Base-by-base conservation (phyloP, 257 asterid genomes). In the Gentiana dahurica region DNA sequence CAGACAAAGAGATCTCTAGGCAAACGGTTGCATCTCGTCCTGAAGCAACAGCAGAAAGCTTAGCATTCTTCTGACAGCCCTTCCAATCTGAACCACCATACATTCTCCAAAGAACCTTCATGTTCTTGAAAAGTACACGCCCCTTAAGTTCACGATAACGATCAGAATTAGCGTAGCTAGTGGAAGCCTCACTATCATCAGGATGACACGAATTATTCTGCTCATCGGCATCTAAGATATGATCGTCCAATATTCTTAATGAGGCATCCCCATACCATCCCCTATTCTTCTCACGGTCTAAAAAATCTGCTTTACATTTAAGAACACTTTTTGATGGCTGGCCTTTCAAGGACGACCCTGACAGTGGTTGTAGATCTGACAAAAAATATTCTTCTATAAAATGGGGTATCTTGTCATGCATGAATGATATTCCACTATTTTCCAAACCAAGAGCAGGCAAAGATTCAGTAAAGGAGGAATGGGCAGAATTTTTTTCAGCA, bases 51-150 rank as follows among this genome's bases (percentile, higher is more conserved):
- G 71, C 61, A 55, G 78, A 74, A 62, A 73, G 65, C 57, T 67
- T 82, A 60, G 67, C 65, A 52, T 71, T 64, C 66, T 58, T 78
- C 66, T 67, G 77, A 70, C 50, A 61, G 69, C 71, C 78, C 55
- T 73, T 64, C 99, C 97, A 92, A 67, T 85, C 95, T 59, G 87
- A 83, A 68, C 99, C 99, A 53, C 79, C 87, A 60, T 80, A 71
- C 83, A 92, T 78, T 79, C 89, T 80, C 97, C 97, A 92, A 67
- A 58, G 70, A 60, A 92, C 74, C 65, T 88, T 84, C 77, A 88
- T 80, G 67, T 88, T 80, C 79, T 79, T 80, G 66, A 92, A 75
- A 68, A 68, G 64, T 58, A 88, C 44, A 66, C 69, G 64, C 57
- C 97, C 95, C 75, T 73, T 84, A 64, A 81, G 78, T 65, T 79